Evolutionary conservation across 345 rosid genomes (phyloP).

Genomic region (Gossypium bickii): DNA sequence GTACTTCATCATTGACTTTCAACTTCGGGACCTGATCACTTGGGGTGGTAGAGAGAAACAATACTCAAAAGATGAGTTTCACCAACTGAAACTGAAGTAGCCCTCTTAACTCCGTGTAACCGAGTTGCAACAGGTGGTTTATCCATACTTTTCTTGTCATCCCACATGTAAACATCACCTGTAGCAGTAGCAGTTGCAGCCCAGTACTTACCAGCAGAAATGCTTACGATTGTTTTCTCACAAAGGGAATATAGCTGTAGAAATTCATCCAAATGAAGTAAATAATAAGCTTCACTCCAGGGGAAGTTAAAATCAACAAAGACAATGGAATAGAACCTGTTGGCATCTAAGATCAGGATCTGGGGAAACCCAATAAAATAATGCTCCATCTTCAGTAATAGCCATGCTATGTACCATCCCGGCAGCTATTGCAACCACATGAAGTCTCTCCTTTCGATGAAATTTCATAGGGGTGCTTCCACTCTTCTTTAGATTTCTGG

Average conservation of each 20-base stretch:
- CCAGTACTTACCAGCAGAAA: constrained; percentile 97
- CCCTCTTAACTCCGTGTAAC: constrained; percentile 75
- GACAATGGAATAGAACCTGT: constrained; percentile 47
- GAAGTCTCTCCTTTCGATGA: constrained; percentile 66
- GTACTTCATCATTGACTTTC: constrained; percentile 33
- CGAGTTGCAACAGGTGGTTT: constrained; percentile 60
- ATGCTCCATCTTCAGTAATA: constrained; percentile 81
- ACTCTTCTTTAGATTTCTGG: constrained; percentile 70
- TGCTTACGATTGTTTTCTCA: constrained; percentile 56
- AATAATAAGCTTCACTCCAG: background rate
- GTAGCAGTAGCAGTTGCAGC: constrained; percentile 69
- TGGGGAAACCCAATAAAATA: constrained; percentile 90
- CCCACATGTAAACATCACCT: constrained; percentile 92
- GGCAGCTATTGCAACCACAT: constrained; percentile 73
- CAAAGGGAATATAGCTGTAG: constrained; percentile 56
- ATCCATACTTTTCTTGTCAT: constrained; percentile 62
- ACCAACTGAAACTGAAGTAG: constrained; percentile 83
- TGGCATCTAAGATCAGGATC: constrained; percentile 86
- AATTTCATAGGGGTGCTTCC: constrained; percentile 64
- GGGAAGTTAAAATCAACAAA: background rate
- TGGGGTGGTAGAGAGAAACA: constrained; percentile 72
- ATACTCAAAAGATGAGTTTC: constrained; percentile 88
- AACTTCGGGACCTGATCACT: constrained; percentile 31
- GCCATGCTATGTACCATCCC: constrained; percentile 94
- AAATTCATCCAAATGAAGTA: constrained; percentile 8